Evolutionary conservation across 768 basidiomycete species (phyloP).

Genomic region (Clitopilus passeckerianus): DNA sequence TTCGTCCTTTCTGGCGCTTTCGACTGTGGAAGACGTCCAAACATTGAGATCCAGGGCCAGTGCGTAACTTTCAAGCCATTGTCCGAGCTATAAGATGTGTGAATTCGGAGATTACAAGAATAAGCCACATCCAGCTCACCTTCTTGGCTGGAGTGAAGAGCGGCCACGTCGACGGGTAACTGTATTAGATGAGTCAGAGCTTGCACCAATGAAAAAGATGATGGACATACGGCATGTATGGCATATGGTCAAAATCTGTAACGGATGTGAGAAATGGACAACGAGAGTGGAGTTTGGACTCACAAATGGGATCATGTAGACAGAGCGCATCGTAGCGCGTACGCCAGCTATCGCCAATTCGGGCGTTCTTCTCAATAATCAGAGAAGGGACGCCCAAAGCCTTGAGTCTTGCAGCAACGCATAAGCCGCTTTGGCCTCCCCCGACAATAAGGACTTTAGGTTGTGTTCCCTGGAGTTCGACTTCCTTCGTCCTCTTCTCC

Average conservation of each 20-base stretch:
- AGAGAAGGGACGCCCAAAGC: slow-evolving; percentile 46
- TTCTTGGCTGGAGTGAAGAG: slow-evolving; percentile 53
- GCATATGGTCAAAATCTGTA: too few relatives aligned
- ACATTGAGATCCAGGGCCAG: slow-evolving; percentile 56
- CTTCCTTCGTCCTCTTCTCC: neutral
- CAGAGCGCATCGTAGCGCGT: slow-evolving; percentile 41
- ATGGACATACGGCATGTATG: slow-evolving; percentile 50
- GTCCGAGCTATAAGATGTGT: slow-evolving; percentile 38
- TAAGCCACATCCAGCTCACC: slow-evolving; percentile 16
- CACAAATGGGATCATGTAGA: slow-evolving; percentile 43
- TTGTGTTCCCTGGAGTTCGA: neutral
- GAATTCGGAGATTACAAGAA: neutral
- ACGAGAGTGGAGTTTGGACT: slow-evolving; percentile 22
- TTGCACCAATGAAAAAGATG: neutral
- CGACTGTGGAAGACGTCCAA: slow-evolving; percentile 46
- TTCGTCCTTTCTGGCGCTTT: slow-evolving; percentile 26
- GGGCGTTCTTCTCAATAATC: slow-evolving; percentile 50
- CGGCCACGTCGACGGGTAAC: slow-evolving; percentile 59
- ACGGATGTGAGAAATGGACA: too few relatives aligned
- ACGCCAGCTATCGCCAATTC: slow-evolving; percentile 60
- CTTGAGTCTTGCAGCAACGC: slow-evolving; percentile 56
- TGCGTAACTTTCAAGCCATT: slow-evolving; percentile 66
- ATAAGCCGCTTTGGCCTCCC: slow-evolving; percentile 59
- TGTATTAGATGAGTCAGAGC: slow-evolving; percentile 12
- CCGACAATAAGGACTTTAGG: slow-evolving; percentile 49